phyloP scores from a whole-genome alignment of 2,329 filamentous ascomycete genomes.

The Drechslerella dactyloides region DNA sequence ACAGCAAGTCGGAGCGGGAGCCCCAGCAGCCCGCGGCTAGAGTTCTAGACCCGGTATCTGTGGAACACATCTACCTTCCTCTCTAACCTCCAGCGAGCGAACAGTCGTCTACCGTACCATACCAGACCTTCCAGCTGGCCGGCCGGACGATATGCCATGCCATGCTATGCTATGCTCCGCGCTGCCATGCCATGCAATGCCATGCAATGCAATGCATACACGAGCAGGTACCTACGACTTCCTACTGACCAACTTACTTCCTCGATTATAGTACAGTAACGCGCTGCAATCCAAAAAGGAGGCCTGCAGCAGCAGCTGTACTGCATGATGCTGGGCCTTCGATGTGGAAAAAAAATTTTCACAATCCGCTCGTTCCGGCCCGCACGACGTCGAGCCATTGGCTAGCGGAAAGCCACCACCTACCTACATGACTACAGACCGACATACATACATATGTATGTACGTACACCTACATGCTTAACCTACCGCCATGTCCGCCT shows the following conservation, averaged over 20 bases:
- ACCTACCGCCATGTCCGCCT: too few species aligned
- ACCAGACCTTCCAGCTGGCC: too few species aligned
- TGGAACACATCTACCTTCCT: constrained; percentile 27
- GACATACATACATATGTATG: too few species aligned
- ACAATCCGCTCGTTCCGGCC: constrained; percentile 48
- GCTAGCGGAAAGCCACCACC: constrained; percentile 4
- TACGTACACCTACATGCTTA: too few species aligned
- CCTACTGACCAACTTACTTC: constrained; percentile 22
- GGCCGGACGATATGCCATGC: too few species aligned
- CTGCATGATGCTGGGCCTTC: constrained; percentile 44
- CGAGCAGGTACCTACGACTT: constrained; percentile 7
- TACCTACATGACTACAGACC: too few species aligned
- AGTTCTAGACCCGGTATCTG: constrained; percentile 35
- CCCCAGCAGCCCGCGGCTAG: constrained; percentile 24
- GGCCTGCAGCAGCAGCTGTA: constrained; percentile 20
- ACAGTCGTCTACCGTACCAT: too few species aligned
- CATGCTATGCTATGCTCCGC: too few species aligned
- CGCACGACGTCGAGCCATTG: constrained; percentile 44
- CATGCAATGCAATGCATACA: background rate
- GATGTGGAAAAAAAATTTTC: constrained; percentile 32
- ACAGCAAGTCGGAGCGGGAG: constrained; percentile 25
- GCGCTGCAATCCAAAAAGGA: constrained; percentile 24
- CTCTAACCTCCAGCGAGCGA: background rate
- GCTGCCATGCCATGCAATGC: too few species aligned
- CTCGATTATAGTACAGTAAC: constrained; percentile 11